Evolutionary conservation across 257 asterid species (phyloP).

Genomic region (Capsicum chinense): DNA sequence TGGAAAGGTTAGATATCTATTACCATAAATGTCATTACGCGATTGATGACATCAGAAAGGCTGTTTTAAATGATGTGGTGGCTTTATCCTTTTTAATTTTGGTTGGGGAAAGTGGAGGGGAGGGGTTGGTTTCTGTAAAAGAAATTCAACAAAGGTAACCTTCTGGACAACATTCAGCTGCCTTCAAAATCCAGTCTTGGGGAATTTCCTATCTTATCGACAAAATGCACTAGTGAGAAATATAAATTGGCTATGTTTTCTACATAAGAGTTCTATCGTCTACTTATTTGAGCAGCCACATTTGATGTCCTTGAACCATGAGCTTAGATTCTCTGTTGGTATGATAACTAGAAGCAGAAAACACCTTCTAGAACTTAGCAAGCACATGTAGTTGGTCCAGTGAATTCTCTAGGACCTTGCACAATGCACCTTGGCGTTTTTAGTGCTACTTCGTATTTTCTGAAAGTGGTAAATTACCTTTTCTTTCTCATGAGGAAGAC

Average conservation of each 20-base stretch:
- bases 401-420: not conserved
- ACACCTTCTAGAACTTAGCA: not conserved
- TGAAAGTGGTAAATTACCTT: not conserved
- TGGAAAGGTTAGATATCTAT: constrained; percentile 80
- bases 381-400: not conserved
- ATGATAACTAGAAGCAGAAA: not conserved
- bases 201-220: not conserved
- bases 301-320: not conserved
- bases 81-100: not conserved
- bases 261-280: not conserved
- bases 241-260: not conserved
- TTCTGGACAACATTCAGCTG: not conserved
- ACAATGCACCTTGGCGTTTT: not conserved
- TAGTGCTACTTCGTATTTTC: not conserved
- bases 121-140: not conserved
- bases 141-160: not conserved
- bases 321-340: not conserved
- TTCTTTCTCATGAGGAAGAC: not conserved
- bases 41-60: constrained; percentile 2
- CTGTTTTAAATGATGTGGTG: not conserved
- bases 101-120: not conserved
- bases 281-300: not conserved
- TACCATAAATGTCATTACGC: not conserved
- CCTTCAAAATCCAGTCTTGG: not conserved
- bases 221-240: not conserved